A percentile compares a stretch with the other conserved stretches of the same genome.
phyloP scores from a whole-genome alignment of 176 grass and related monocot genomes.

The Thinopyrum elongatum region DNA sequence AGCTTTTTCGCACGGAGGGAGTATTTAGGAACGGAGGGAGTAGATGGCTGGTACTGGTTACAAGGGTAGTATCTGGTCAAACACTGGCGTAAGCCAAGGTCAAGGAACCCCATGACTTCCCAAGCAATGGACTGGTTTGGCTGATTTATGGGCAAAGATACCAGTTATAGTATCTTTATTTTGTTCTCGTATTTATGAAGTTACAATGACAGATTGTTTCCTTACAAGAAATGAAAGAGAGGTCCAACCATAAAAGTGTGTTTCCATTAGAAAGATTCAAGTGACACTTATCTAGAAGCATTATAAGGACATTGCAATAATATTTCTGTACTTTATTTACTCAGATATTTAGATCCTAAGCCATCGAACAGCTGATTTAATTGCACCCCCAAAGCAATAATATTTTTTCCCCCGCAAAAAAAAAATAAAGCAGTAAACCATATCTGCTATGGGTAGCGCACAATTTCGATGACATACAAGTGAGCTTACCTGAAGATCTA shows the following conservation, averaged over 20 bases:
- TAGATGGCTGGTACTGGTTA: neutral
- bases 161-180: neutral
- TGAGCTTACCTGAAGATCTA: conserved; percentile 67
- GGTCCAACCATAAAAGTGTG: neutral
- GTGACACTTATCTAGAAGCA: neutral
- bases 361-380: neutral
- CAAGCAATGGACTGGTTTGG: neutral
- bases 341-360: neutral
- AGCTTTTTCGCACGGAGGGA: too few species aligned
- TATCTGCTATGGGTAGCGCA: neutral
- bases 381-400: neutral
- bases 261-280: neutral
- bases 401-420: too few species aligned
- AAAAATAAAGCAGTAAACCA: neutral
- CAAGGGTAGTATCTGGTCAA: neutral
- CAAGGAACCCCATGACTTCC: neutral
- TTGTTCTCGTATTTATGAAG: neutral
- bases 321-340: neutral
- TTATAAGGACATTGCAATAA: neutral
- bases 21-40: too few species aligned
- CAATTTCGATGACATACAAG: neutral
- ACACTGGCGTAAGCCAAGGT: conserved; percentile 2
- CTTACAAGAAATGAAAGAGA: neutral
- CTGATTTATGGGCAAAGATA: neutral
- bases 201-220: neutral